Base-by-base conservation (phyloP, 106 monocot species). In the Dendrobium catenatum region DNA sequence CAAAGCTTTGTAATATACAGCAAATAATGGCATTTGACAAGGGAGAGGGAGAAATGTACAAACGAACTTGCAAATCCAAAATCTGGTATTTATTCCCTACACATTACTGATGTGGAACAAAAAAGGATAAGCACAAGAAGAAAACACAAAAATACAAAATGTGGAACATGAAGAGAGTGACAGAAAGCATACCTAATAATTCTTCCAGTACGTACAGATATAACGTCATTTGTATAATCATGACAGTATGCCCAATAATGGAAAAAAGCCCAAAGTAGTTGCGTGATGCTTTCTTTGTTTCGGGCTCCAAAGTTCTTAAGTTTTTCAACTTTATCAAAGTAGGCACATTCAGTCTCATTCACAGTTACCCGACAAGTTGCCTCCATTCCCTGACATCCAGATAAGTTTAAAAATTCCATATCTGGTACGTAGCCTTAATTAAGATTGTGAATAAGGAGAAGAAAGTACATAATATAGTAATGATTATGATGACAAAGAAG, bases 181-280 rank as follows among this genome's bases (percentile, higher is more conserved):
- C 26, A 80, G 10, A 80, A 11, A 43, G 9, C 24, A 49, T 88
- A 99, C 99, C 99, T 99, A 20, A 99, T 91, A 77, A 87, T 82
- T 76, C 86, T 70, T 55, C 95, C 99, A 66, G 79, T 88, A n/a
- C 99, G 95, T 55, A 99, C 81, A 77, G 99, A 99, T 76, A 99
- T 91, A 40, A 99, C 99, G 81, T 90, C 87, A 77, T 90, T 86
- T 73, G 91, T 81, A 75, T 95, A 99, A 72, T 99, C 95, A 88
- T 99, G 99, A 55, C 75, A 49, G 77, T 93, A 99, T 37, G 99
- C 99, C 99, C 99, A 99, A 78, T 93, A 99, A 37, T 89, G 88
- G 82, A 99, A 99, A 86, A 99, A 99, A 27, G 66, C 89, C 99
- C 99, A 99, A 4, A 99, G 72, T 78, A 99, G 68, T 73, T 88